Evolutionary conservation across 2,329 filamentous ascomycete genomes (phyloP).

Genomic region (Graphilbum fragrans): DNA sequence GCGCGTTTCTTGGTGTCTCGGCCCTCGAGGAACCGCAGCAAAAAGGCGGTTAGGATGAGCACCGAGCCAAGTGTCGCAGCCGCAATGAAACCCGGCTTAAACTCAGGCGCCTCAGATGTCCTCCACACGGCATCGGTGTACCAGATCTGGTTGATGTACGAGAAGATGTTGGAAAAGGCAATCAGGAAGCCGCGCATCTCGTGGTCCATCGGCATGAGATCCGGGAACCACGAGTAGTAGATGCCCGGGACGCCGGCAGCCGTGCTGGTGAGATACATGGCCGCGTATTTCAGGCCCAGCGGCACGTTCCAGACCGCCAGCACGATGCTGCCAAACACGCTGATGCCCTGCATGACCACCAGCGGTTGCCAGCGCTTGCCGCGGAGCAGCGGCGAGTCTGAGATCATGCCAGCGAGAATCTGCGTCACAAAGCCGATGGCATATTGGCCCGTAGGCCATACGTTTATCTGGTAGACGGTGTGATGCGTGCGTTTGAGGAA

Average conservation of each 20-base stretch:
- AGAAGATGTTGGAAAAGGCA: constrained; percentile 6
- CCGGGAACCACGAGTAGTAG: constrained; percentile 6
- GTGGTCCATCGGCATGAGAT: constrained; percentile 5
- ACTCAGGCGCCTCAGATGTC: constrained; percentile 2
- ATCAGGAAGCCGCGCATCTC: constrained; percentile 7
- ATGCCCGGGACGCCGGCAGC: constrained; percentile 33
- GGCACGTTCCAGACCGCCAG: constrained; percentile 6
- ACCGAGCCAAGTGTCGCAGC: neutral
- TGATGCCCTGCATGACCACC: constrained; percentile 3
- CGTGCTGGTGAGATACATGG: constrained; percentile 53
- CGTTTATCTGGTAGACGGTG: constrained; percentile 27
- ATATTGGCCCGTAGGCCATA: constrained; percentile 35
- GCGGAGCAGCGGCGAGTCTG: constrained; percentile 2
- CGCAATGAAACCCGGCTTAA: constrained; percentile 3
- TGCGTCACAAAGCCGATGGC: constrained; percentile 2
- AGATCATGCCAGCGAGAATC: constrained; percentile 5
- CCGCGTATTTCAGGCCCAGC: constrained; percentile 39
- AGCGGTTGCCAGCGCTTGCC: constrained; percentile 4
- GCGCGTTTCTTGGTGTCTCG: neutral
- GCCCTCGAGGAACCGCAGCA: constrained; percentile 1
- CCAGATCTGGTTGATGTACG: constrained; percentile 8
- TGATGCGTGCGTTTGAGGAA: constrained; percentile 32
- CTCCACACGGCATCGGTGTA: constrained; percentile 2
- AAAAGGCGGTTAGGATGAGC: neutral
- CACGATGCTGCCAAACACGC: constrained; percentile 3